Base-by-base conservation (phyloP, 2,329 filamentous ascomycete genomes). In the Zalaria sp. region DNA sequence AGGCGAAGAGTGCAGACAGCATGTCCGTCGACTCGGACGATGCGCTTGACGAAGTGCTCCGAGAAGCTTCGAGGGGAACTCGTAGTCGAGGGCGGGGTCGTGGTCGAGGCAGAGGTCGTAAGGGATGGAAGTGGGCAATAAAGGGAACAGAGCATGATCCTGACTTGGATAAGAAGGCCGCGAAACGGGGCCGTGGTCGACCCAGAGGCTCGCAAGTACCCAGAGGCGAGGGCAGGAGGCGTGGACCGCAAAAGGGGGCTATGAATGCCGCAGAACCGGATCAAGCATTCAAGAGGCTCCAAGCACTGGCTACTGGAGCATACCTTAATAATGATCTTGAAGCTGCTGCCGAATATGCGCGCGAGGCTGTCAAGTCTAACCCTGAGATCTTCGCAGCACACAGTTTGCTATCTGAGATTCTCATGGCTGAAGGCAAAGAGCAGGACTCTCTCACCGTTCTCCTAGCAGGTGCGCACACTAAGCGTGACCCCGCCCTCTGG, bases 251-350 rank as follows among this genome's bases (percentile, higher is more conserved):
- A 7, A 10, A 29, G 31, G 11, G 11, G 25, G 36, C 11, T 5
- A 60, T 62, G 27, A 76, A 78, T 55, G 72, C 76, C 25, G 77
- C 75, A 5, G 80, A 83, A 55, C 80, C 79, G 10, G 75, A 79
- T 36, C 76, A 72, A 34, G 79, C 86, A 50, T 83, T 87, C 57
- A 84, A 80, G 52, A 67, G 73, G 34, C 67, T 79, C 35, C 68
- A 87, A 38, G 71, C 73, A 37, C 68, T 73, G 53, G 83, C 83
- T 3, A 83, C 78, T 44, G 69, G 79, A 45, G 75, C 77, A 4
- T 87, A 79, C 53, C 67, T 85, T 44, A 66, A 71, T 6, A 67
- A 71, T 26, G 68, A 79, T 18, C 77, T 79, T 47, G 68, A 74
- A 4, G 64, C 69, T 34, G 79, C 81, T 4, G 63, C 77, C 31